Evolutionary conservation across 129 eudicot species (phyloP), one percentile per base, ranked within the genome.

Genomic region (Mikania micrantha): DNA sequence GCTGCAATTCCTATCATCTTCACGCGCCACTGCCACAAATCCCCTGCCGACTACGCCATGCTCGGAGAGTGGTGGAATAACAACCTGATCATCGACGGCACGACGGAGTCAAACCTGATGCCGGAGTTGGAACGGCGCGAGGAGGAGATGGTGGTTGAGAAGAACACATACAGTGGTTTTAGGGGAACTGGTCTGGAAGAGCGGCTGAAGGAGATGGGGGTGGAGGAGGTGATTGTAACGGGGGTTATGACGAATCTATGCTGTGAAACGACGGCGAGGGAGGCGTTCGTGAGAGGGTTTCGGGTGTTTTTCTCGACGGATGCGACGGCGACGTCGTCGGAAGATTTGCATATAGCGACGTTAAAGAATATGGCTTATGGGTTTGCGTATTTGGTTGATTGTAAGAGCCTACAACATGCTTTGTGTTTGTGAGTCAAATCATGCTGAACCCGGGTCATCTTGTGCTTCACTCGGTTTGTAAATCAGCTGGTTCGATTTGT

Each of bases 211-310:
- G 88, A 76, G 71, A 83, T 85, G 86, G 96, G 88, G 4, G 88
- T 81, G 74, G 83, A 88, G 79, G 97, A 91, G 67, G 96, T 91
- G 50, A 91, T 91, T 19, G 80, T 91, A 60, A 76, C 83, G 4
- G 96, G 97, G n/a, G 97, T 91, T 5, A 91, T 91, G 97, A 91
- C 97, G 35, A 91, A 91, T 35, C 38, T 91, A 70, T 91, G 97
- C 49, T 91, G 97, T 40, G 97, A 91, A 69, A 91, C 97, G 56
- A 83, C 94, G 36, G 97, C 97, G 15, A 80, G 97, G 10, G 97
- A 91, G 13, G 97, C 96, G 36, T 91, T 79, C 19, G 84, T 85
- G 68, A 86, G 93, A 41, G 97, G 97, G 29, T 87, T 91, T 57
- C 49, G 97, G 58, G 97, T 85, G 44, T 91, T 88, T 62, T 91